Evolutionary conservation across 768 basidiomycete genomes (phyloP).

Genomic region (Phaffia australis): DNA sequence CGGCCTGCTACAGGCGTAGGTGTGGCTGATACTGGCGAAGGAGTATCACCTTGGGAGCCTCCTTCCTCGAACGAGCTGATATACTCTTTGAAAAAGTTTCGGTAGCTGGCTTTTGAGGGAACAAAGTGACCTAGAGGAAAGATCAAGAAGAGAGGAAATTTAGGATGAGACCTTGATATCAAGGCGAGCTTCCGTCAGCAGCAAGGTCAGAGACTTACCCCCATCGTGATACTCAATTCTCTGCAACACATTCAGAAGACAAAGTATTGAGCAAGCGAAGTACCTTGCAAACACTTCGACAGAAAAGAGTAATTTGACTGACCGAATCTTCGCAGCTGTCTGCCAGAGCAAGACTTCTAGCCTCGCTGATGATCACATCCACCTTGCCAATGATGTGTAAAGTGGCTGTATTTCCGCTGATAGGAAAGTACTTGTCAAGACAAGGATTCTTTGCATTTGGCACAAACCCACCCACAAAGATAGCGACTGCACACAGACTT

Average conservation of each 20-base stretch:
- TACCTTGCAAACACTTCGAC: background rate
- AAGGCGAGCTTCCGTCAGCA: background rate
- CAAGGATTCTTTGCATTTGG: conserved; percentile 33
- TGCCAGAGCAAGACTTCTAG: conserved; percentile 50
- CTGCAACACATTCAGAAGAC: conserved; percentile 23
- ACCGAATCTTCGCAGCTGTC: conserved; percentile 45
- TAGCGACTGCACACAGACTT: conserved; percentile 53
- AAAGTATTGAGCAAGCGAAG: background rate
- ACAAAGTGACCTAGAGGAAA: conserved; percentile 61
- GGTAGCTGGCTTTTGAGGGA: conserved; percentile 65
- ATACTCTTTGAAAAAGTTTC: conserved; percentile 61
- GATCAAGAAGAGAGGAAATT: background rate
- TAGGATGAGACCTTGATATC: conserved; percentile 1
- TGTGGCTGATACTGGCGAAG: background rate
- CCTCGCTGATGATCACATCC: conserved; percentile 63
- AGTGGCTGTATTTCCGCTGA: conserved; percentile 56
- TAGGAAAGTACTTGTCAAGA: conserved; percentile 44
- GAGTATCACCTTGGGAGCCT: conserved; percentile 22
- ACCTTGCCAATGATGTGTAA: conserved; percentile 66
- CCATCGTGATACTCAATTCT: conserved; percentile 69
- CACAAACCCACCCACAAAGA: conserved; percentile 64
- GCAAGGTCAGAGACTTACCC: conserved; percentile 45
- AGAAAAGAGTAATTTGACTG: background rate
- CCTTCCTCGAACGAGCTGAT: conserved; percentile 28
- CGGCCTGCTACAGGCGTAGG: background rate